phyloP scores from a whole-genome alignment of 805 yeast species.

The Cyberlindnera mrakii region DNA sequence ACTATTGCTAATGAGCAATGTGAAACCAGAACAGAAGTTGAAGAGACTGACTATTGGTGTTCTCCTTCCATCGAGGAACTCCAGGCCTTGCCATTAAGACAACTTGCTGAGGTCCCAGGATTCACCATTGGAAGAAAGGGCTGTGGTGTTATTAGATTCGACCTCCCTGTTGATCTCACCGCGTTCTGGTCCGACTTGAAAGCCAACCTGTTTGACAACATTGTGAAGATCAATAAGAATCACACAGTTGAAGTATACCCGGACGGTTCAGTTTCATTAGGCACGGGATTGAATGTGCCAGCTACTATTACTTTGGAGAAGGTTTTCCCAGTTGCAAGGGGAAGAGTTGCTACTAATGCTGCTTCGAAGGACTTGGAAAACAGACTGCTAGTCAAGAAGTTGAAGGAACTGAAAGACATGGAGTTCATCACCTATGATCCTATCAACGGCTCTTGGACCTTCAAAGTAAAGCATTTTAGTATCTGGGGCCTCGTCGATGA shows the following conservation, averaged over 20 bases:
- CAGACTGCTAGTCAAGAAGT: constrained; percentile 40
- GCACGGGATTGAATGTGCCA: constrained; percentile 70
- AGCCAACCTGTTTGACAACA: constrained; percentile 32
- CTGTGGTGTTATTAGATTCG: constrained; percentile 61
- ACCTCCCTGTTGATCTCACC: constrained; percentile 63
- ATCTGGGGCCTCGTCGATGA: constrained; percentile 86
- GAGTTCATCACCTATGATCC: constrained; percentile 78
- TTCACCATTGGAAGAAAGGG: constrained; percentile 66
- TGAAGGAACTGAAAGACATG: constrained; percentile 60
- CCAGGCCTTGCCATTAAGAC: constrained; percentile 34
- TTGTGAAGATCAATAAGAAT: constrained; percentile 40
- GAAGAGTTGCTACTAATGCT: constrained; percentile 18
- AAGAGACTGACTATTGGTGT: constrained; percentile 56
- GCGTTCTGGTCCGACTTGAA: constrained; percentile 36
- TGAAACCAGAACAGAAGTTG: constrained; percentile 1
- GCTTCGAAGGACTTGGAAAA: constrained; percentile 33
- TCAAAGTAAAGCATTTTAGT: constrained; percentile 85
- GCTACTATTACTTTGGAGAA: constrained; percentile 66
- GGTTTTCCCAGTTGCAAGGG: constrained; percentile 39
- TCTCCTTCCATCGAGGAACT: constrained; percentile 56
- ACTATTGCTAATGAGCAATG: not conserved
- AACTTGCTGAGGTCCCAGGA: constrained; percentile 49
- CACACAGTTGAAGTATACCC: constrained; percentile 59
- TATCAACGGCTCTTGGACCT: constrained; percentile 67
- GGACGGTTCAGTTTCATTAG: constrained; percentile 58